Evolutionary conservation across 768 basidiomycete genomes (phyloP).

Genomic region (Suillus tomentosus): DNA sequence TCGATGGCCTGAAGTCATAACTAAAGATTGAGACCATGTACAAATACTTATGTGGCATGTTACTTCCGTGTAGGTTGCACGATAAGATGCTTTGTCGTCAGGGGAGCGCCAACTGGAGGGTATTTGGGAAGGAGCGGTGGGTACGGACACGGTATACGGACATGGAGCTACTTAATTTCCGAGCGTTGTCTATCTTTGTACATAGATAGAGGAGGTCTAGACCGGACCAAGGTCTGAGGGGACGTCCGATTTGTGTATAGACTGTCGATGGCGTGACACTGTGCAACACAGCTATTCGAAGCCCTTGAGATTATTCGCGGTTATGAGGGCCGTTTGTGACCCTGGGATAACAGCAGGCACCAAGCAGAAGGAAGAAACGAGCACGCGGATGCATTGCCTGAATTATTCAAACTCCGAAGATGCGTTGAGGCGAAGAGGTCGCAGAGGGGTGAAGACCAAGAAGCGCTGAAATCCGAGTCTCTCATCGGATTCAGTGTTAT

Average conservation of each 20-base stretch:
- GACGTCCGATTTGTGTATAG: background rate
- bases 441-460: constrained; percentile 8
- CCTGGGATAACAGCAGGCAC: constrained; percentile 7
- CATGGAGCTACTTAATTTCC: constrained; percentile 1
- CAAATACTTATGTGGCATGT: background rate
- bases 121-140: background rate
- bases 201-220: background rate
- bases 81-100: background rate
- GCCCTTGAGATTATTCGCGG: background rate
- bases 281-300: background rate
- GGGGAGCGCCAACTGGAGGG: background rate
- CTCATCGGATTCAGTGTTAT: constrained; percentile 13
- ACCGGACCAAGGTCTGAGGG: background rate
- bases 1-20: background rate
- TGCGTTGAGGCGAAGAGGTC: constrained; percentile 3
- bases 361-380: background rate
- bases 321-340: constrained; percentile 4
- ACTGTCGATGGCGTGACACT: background rate
- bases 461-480: constrained; percentile 10
- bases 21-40: background rate
- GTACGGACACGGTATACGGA: background rate
- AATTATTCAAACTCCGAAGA: constrained; percentile 18
- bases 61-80: background rate
- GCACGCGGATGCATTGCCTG: constrained; percentile 8
- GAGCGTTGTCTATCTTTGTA: background rate